Base-by-base conservation (phyloP, 306 rosid genomes). In the Astragalus glycyphyllos region DNA sequence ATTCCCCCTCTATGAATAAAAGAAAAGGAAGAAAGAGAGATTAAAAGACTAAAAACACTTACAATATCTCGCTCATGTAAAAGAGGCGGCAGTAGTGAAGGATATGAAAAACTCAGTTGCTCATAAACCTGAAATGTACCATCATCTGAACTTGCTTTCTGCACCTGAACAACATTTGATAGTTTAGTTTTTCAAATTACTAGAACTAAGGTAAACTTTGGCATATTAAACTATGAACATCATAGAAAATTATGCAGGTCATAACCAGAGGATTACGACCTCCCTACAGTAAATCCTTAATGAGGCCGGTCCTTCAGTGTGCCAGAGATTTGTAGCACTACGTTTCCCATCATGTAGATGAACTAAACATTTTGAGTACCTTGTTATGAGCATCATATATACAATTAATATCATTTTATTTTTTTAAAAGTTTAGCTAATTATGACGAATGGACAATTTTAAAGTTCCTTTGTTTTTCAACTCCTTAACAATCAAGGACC, bases 31-130 rank as follows among this genome's bases (percentile, higher is more conserved):
- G 45, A 26, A 14, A 40, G 34, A 0, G 15, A 54, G 15, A 63
- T 9, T 5, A 63, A 41, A 57, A 46, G 16, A 40, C 29, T 8
- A 37, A 10, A 70, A 63, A 73, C 63, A 74, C 92, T 84, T 80
- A 89, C 99, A 2, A 87, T 91, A 70, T 94, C 96, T 63, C 96
- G 73, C 84, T 94, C 99, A 16, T 89, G 97, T 81, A 94, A 78
- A 38, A 94, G 96, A 77, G 98, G 92, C 68, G 85, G 84, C 48
- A 94, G 73, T 48, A 94, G 87, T 9, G 96, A 86, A 34, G 97
- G 98, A 54, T 77, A 90, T 29, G 96, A 87, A 63, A 77, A 84
- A 67, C 96, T 80, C 20, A 94, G 84, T 72, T 90, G 82, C 87
- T 94, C 89, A 78, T 87, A 91, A 32, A 94, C 90, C 80, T 82